phyloP scores from a whole-genome alignment of 345 rosid species.

The Gynandropsis gynandra region DNA sequence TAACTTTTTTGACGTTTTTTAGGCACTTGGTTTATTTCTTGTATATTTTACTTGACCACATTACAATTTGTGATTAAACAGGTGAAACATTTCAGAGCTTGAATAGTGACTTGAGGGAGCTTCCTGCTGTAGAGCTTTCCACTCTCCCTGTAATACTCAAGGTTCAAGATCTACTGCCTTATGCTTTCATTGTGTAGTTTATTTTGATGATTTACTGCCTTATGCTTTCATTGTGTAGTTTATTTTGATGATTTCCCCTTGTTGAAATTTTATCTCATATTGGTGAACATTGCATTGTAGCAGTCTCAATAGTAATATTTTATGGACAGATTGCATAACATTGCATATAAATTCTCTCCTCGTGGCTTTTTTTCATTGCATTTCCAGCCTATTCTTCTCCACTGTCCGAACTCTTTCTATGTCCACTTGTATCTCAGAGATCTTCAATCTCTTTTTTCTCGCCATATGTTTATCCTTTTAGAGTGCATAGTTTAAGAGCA shows the following conservation, averaged over 20 bases:
- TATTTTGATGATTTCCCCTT: conserved; percentile 1
- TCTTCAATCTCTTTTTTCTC: conserved; percentile 9
- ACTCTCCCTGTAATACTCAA: conserved; percentile 69
- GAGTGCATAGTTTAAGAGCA: conserved; percentile 1
- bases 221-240: too few species aligned
- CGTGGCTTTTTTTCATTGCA: background rate
- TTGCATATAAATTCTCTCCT: background rate
- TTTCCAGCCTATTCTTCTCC: too few species aligned
- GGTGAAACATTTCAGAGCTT: conserved; percentile 57
- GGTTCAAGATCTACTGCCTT: conserved; percentile 41
- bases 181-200: conserved; percentile 14
- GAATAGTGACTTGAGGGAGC: conserved; percentile 61
- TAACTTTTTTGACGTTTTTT: conserved; percentile 10
- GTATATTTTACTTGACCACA: conserved; percentile 9
- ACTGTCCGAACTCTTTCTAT: background rate
- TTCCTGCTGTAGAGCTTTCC: conserved; percentile 71
- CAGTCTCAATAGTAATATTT: conserved; percentile 1
- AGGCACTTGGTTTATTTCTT: background rate
- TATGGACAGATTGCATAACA: background rate
- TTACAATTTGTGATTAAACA: conserved; percentile 27
- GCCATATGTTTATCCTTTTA: background rate
- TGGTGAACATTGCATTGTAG: background rate
- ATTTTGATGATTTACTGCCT: background rate
- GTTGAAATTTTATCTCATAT: background rate
- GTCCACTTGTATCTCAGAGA: conserved; percentile 8